These are phyloP conservation scores for Cladosporium sp. DNA, from an alignment of 2,329 filamentous ascomycete genomes.

Conservation along the genomic window DNA sequence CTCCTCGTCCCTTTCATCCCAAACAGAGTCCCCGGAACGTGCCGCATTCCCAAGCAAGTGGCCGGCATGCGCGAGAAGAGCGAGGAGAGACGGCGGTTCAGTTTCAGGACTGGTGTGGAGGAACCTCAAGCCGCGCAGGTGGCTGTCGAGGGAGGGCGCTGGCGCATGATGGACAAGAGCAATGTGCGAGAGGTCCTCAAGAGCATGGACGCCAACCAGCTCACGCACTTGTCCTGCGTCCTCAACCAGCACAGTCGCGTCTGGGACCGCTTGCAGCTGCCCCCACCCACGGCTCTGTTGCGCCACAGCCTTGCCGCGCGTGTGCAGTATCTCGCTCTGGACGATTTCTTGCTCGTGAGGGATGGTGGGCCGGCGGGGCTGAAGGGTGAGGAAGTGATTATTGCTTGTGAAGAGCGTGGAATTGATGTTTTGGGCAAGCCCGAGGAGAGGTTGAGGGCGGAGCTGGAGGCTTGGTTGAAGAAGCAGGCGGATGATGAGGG, in stretches of 20 bases:
- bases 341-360: slow-evolving; percentile 64
- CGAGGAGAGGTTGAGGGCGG: slow-evolving; percentile 23
- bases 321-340: slow-evolving; percentile 61
- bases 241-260: slow-evolving; percentile 38
- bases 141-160: slow-evolving; percentile 33
- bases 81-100: slow-evolving; percentile 49
- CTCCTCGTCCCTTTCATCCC: slow-evolving; percentile 69
- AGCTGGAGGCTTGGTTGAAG: slow-evolving; percentile 38
- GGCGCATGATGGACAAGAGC: slow-evolving; percentile 23
- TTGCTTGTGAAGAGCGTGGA: slow-evolving; percentile 36
- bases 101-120: slow-evolving; percentile 60
- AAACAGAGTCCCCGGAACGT: slow-evolving; percentile 73
- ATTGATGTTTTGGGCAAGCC: slow-evolving; percentile 29
- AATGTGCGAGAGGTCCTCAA: slow-evolving; percentile 16
- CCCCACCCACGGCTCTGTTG: slow-evolving; percentile 50
- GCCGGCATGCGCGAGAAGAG: slow-evolving; percentile 51
- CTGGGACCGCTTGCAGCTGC: slow-evolving; percentile 44
- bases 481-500: slow-evolving; percentile 36
- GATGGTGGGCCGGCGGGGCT: slow-evolving; percentile 61
- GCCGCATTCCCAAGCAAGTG: slow-evolving; percentile 75
- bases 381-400: slow-evolving; percentile 33
- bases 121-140: slow-evolving; percentile 47
- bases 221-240: slow-evolving; percentile 39
- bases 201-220: slow-evolving; percentile 33
- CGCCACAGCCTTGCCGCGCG: slow-evolving; percentile 49